Conservation (phyloP, 2,329 filamentous ascomycete genomes). For the Penicillium verrucosum region DNA sequence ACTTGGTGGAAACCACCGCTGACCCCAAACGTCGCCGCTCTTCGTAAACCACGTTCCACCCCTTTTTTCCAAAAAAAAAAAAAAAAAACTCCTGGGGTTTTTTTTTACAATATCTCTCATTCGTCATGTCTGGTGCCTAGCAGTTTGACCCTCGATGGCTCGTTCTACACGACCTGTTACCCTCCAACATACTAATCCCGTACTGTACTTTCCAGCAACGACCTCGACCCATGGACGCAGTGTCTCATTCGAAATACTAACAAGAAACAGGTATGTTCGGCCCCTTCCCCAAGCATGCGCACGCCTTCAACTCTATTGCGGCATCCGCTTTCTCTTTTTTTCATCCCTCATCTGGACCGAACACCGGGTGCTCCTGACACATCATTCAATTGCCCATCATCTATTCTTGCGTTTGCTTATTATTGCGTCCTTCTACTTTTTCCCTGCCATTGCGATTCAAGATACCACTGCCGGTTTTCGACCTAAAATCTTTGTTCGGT, state of each 20-base stretch:
- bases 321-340: background rate
- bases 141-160: background rate
- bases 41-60: slow-evolving; percentile 26
- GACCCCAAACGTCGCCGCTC: slow-evolving; percentile 56
- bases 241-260: background rate
- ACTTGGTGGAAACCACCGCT: slow-evolving; percentile 25
- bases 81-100: background rate
- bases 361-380: background rate
- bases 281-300: background rate
- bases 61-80: background rate
- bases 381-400: background rate
- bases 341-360: background rate
- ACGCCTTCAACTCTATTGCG: background rate
- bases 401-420: background rate
- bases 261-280: slow-evolving; percentile 9
- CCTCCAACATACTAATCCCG: slow-evolving; percentile 9
- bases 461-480: slow-evolving; percentile 10
- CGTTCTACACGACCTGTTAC: background rate
- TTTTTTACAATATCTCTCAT: background rate
- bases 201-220: slow-evolving; percentile 7
- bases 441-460: slow-evolving; percentile 1
- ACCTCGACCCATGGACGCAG: slow-evolving; percentile 1
- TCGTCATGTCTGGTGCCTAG: background rate
- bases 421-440: background rate
- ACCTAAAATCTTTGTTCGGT: slow-evolving; percentile 7